A percentile compares a stretch with the other conserved stretches of the same genome.
phyloP scores from a whole-genome alignment of 768 basidiomycete genomes.

The Fomitopsis pulvina region DNA sequence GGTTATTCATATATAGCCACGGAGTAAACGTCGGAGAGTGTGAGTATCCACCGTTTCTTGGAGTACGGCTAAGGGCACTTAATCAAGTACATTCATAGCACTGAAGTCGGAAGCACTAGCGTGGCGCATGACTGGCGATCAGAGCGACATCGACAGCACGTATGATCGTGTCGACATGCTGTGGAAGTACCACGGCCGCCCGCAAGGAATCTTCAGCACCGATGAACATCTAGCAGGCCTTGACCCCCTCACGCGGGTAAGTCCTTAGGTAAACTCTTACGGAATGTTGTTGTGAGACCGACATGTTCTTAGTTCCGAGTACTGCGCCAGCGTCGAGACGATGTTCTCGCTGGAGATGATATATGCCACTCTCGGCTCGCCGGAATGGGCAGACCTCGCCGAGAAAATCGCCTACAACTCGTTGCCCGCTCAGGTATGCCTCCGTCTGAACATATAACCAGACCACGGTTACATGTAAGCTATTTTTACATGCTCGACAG shows the following conservation, averaged over 20 bases:
- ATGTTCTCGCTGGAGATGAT: slow-evolving; percentile 46
- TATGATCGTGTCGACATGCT: slow-evolving; percentile 29
- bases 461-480: too few relatives aligned
- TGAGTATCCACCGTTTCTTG: not conserved
- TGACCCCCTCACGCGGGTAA: slow-evolving; percentile 47
- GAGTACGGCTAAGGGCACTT: not conserved
- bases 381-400: slow-evolving; percentile 15
- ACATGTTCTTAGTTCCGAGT: slow-evolving; percentile 35
- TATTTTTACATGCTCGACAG: too few relatives aligned
- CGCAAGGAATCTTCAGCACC: slow-evolving; percentile 48
- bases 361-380: not conserved
- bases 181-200: slow-evolving; percentile 53
- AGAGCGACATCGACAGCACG: slow-evolving; percentile 3
- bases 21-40: not conserved
- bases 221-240: slow-evolving; percentile 51
- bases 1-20: not conserved
- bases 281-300: too few relatives aligned
- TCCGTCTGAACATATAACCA: too few relatives aligned
- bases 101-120: slow-evolving; percentile 1
- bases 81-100: not conserved
- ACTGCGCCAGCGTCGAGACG: slow-evolving; percentile 52
- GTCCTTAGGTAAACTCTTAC: slow-evolving; percentile 7
- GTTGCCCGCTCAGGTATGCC: slow-evolving; percentile 33
- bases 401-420: slow-evolving; percentile 48
- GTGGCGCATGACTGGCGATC: slow-evolving; percentile 1